Evolutionary conservation across 345 rosid species (phyloP), one percentile per base, ranked within the genome.

Genomic region (Euphorbia pulcherrima): DNA sequence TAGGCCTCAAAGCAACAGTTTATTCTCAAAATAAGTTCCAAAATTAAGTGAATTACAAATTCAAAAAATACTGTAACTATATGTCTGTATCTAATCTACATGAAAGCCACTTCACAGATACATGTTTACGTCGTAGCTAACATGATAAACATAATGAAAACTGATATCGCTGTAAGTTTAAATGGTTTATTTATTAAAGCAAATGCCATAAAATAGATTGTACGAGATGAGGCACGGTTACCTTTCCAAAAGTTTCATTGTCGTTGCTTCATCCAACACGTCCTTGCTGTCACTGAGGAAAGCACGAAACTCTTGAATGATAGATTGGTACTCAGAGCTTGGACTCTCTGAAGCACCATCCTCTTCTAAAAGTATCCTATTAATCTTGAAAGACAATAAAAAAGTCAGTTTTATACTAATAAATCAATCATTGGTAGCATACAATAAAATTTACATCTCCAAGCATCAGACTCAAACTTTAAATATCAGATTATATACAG

Each of bases 231-330:
- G 39, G 41, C 12, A 57, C 21, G 37, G 28, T 74, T 84, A 94
- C 99, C 99, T 87, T 79, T 94, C 97, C 72, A 92, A 80, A 75
- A 94, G 90, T 83, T 73, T 92, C 99, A 94, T 92, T 51, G 99
- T 89, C 48, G 99, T 94, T 80, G 91, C 87, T 88, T 94, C 97
- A 82, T 92, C 97, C 79, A 94, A 86, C 44, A 92, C 99, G 82
- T 91, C 93, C 79, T 89, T 89, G 86, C 88, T 80, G 78, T 94
- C 99, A 68, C 97, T 78, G 67, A 92, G 88, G 82, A 94, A 94
- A 72, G 97, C 99, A 81, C 96, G 84, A 33, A 89, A 94, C 74
- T 94, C 97, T 80, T 70, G 87, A 78, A 92, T 89, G 78, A 92
- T 81, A 58, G 85, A 79, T 64, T 88, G 94, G 68, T 90, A 88